Evolutionary conservation across 495 filamentous ascomycete species (phyloP), one percentile per base, ranked within the genome.

Genomic region (Penicillium waksmanii): DNA sequence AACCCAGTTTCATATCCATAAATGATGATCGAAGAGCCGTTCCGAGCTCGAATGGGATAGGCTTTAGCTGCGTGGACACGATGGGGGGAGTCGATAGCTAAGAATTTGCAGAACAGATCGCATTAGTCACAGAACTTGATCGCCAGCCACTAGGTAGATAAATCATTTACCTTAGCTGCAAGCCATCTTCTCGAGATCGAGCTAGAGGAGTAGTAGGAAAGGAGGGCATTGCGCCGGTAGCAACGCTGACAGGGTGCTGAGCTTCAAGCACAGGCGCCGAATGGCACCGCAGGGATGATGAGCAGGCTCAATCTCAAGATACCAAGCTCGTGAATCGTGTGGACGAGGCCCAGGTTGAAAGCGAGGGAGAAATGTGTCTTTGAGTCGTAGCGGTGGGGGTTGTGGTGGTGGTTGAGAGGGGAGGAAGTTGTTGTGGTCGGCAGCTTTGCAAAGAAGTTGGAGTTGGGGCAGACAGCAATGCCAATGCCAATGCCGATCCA

Each of bases 1-100:
- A 96, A 56, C 23, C 93, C 93, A 67, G 84, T 87, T 36, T 92
- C 87, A 60, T 95, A 87, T 54, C 88, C 92, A 68, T 95, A 94
- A 31, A 96, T 67, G 53, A 96, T 82, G 67, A 97, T 83, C 2
- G 86, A 89, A 9, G 93, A 93, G 64, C 91, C 92, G 70, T 96
- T 95, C 6, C 90, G 87, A 7, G 92, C 85, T 54, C 79, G 80
- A 23, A 92, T 73, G 7, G 93, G 92, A 68, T 96, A 96, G 53
- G 84, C 80, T 68, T 88, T 84, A 34, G 89, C 84, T 40, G 86
- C 76, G 73, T 93, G 81, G 53, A 93, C 79, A 64, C 91, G 89
- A 69, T 89, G 85, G 48, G 85, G 85, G 79, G 18, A 95, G 80
- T 54, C 89, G 82, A 68, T 96, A 96, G 73, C 90, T 95, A 61